Evolutionary conservation across 768 basidiomycete genomes (phyloP).

Genomic region (Termitomyces sp.): DNA sequence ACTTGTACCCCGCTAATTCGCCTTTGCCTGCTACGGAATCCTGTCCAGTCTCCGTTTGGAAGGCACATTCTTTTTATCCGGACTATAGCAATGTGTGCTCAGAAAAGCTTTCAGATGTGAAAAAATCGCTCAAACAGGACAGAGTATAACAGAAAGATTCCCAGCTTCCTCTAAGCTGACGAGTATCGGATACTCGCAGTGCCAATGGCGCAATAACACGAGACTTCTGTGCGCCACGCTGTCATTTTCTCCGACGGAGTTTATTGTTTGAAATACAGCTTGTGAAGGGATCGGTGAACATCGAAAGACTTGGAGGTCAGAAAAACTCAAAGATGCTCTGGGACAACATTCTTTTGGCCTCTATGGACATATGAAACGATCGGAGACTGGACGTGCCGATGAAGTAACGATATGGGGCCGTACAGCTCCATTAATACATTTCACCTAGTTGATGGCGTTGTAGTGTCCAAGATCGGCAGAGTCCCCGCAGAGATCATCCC

Average conservation of each 20-base stretch:
- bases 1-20: neutral
- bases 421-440: neutral
- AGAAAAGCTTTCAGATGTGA: neutral
- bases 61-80: neutral
- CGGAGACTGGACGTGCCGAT: neutral
- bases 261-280: neutral
- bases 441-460: neutral
- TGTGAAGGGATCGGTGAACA: neutral
- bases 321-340: neutral
- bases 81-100: neutral
- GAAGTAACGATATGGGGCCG: neutral
- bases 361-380: neutral
- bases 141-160: neutral
- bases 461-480: neutral
- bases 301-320: neutral
- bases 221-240: neutral
- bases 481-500: neutral
- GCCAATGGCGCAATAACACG: neutral
- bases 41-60: neutral
- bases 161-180: neutral
- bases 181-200: neutral
- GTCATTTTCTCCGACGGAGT: neutral
- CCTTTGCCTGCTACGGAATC: neutral
- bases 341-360: neutral
- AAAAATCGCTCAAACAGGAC: neutral